Evolutionary conservation across 352 stramenopile genomes (phyloP), one percentile per base, ranked within the genome.

Genomic region (Globisporangium iwayamae): DNA sequence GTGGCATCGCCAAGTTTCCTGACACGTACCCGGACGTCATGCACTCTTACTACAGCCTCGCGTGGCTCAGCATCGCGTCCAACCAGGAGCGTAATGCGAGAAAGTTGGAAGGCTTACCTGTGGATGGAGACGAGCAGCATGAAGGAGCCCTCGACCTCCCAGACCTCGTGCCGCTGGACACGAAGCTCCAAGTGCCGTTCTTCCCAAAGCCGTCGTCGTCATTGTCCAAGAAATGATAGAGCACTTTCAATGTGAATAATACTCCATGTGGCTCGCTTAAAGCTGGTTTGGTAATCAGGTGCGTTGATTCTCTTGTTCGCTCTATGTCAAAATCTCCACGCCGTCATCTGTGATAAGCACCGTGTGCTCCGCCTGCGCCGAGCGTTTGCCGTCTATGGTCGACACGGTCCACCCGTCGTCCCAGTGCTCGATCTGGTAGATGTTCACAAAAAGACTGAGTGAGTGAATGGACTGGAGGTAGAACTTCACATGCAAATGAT

Each of bases 301-400:
- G 38, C n/a, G 13, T 57, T 4, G 16, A 4, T 62, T 62, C 39
- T 6, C 11, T 32, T 14, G 6, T 14, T 7, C 18, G 56, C 30
- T 65, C 50, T 79, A 92, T n/a, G 97, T 99, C 50, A 99, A 72
- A 30, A 98, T 91, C 60, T 99, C 94, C 3, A 97, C 90, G 45
- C 96, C 96, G 57, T 97, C 82, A 30, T 96, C 81, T 4, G 96
- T 99, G 59, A 99, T 92, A 13, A 99, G 74, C 16, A 99, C 81
- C n/a, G 96, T 99, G 79, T 99, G 96, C 70, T 99, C 97, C 60
- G 98, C 98, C 71, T 99, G 97, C 22, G 96, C 96, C n/a, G 90
- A 96, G 46, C 94, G 76, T 47, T 78, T 78, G 52, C 95, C 96
- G 72, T 99, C 96, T 1, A 79, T 79, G 18, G 96, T 99, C 14